Conservation (phyloP, 257 asterid genomes). For the Thymus quinquecostatus region DNA sequence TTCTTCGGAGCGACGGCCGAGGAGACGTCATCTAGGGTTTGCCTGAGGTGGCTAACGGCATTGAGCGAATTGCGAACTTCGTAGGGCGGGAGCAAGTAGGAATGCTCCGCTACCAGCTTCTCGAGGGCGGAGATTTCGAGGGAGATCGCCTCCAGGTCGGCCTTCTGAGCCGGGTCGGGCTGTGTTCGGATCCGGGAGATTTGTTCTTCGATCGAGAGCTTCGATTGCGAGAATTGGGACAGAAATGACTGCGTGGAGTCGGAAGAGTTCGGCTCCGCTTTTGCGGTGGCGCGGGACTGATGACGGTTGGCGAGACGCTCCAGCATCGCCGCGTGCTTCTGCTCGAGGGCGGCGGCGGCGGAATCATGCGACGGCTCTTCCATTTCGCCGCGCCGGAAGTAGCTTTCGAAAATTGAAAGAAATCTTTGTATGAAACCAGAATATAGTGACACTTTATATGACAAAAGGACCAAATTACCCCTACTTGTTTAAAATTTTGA, state of each 20-base stretch:
- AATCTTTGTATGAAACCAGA: too few relatives aligned
- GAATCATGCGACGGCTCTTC: constrained; percentile 44
- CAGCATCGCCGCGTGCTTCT: constrained; percentile 80
- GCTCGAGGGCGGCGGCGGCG: constrained; percentile 44
- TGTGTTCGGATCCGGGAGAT: constrained; percentile 53
- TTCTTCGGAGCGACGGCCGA: constrained; percentile 73
- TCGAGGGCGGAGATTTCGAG: constrained; percentile 67
- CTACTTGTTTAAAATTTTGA: neutral
- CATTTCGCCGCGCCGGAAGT: constrained; percentile 35
- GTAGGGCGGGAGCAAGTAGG: constrained; percentile 76
- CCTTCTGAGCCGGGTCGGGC: constrained; percentile 43
- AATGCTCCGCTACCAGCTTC: constrained; percentile 70
- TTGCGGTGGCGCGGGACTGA: constrained; percentile 52
- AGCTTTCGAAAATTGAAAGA: neutral
- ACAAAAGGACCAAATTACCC: too few relatives aligned
- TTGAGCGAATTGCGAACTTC: constrained; percentile 77
- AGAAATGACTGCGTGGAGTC: constrained; percentile 71
- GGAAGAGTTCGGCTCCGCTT: constrained; percentile 39
- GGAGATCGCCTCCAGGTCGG: constrained; percentile 58
- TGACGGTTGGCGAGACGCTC: constrained; percentile 81
- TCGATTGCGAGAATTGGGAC: constrained; percentile 64
- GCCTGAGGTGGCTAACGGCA: constrained; percentile 55
- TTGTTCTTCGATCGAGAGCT: constrained; percentile 61
- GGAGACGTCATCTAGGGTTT: constrained; percentile 59
- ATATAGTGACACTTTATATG: too few relatives aligned